Conservation (phyloP, 345 rosid species). For the Lumnitzera racemosa region DNA sequence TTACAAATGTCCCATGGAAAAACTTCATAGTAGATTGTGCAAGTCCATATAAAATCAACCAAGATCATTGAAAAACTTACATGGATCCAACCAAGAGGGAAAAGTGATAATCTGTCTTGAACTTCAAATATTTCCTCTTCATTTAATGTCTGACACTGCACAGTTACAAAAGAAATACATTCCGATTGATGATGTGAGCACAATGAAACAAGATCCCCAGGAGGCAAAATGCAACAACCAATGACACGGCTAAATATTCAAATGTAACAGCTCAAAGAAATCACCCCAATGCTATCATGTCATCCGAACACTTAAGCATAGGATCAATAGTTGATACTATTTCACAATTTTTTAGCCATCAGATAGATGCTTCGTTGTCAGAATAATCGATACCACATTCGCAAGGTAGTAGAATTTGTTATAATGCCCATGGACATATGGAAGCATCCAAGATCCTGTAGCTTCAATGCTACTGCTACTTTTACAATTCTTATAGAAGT, state of each 20-base stretch:
- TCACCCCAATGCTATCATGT: too few relatives aligned
- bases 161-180: not conserved
- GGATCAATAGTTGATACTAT: too few relatives aligned
- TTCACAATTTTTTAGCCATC: too few relatives aligned
- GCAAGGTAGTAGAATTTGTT: too few relatives aligned
- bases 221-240: constrained; percentile 1
- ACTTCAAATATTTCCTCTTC: constrained; percentile 96
- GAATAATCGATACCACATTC: too few relatives aligned
- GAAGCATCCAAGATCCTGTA: too few relatives aligned
- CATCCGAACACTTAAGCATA: too few relatives aligned
- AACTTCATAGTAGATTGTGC: not conserved
- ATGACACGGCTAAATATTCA: not conserved
- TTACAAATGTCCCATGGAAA: not conserved
- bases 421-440: too few relatives aligned
- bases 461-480: too few relatives aligned
- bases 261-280: not conserved
- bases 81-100: constrained; percentile 96
- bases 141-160: constrained; percentile 80
- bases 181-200: not conserved
- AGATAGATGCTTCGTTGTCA: too few relatives aligned
- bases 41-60: not conserved
- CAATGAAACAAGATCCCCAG: not conserved
- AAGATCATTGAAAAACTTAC: constrained; percentile 36
- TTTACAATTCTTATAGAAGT: too few relatives aligned
- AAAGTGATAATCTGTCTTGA: constrained; percentile 76